Conservation (phyloP, 2,329 filamentous ascomycete species). For the Septoria linicola region DNA sequence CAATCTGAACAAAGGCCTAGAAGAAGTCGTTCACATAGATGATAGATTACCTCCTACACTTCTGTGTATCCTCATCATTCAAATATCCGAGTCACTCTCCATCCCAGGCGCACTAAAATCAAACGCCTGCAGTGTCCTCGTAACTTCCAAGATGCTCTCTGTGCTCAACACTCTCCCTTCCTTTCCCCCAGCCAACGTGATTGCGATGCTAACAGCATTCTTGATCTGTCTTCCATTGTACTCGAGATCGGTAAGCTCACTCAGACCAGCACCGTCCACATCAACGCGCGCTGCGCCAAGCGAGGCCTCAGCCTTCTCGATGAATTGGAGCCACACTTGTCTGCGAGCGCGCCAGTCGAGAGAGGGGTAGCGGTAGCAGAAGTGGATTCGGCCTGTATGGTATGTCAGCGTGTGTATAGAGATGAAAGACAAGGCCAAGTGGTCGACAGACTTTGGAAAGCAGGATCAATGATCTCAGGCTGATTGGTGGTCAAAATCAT, state of each 20-base stretch:
- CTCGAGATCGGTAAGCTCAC: background rate
- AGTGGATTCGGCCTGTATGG: constrained; percentile 62
- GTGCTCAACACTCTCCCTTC: constrained; percentile 1
- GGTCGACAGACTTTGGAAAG: constrained; percentile 9
- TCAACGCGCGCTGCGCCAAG: background rate
- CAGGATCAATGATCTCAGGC: constrained; percentile 14
- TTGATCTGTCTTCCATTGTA: constrained; percentile 21
- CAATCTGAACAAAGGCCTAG: no score
- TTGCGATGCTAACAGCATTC: constrained; percentile 14
- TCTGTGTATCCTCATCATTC: no score
- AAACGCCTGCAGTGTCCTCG: constrained; percentile 9
- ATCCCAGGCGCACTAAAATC: constrained; percentile 6
- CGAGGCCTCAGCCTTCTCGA: background rate
- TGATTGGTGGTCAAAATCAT: constrained; percentile 40
- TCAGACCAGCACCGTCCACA: constrained; percentile 1
- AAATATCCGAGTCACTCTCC: no score
- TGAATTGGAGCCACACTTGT: constrained; percentile 9
- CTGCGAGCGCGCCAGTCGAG: constrained; percentile 41
- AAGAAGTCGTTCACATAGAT: no score
- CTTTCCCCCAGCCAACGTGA: constrained; percentile 6
- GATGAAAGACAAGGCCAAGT: no score
- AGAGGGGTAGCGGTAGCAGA: constrained; percentile 74
- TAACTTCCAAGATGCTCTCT: constrained; percentile 6
- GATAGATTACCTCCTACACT: no score
- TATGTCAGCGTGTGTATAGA: constrained; percentile 65